These are phyloP conservation scores for Physaria fendleri DNA, from an alignment of 345 rosid genomes.

Conservation along the genomic window DNA sequence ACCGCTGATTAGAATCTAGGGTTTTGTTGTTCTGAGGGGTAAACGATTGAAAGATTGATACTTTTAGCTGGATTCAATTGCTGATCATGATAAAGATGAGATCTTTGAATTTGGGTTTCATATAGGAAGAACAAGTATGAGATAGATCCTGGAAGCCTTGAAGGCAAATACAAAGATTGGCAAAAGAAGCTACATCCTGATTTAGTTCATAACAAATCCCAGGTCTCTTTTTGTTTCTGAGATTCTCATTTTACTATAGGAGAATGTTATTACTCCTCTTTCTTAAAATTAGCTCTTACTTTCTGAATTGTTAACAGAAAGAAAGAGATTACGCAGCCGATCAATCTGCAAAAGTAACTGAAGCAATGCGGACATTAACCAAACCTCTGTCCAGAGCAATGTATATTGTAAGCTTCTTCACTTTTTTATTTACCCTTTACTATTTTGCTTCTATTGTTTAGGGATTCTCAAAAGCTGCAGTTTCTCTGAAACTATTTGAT, in stretches of 20 bases:
- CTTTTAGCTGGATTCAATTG: neutral
- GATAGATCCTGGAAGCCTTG: conserved; percentile 48
- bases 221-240: conserved; percentile 40
- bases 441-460: neutral
- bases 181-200: conserved; percentile 97
- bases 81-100: neutral
- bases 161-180: conserved; percentile 72
- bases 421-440: neutral
- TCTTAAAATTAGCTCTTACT: neutral
- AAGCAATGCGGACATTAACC: conserved; percentile 68
- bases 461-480: neutral
- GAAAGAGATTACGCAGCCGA: conserved; percentile 82
- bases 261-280: neutral
- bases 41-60: neutral
- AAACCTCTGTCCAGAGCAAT: conserved; percentile 63
- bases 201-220: conserved; percentile 83
- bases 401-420: conserved; percentile 57
- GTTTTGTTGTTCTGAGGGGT: neutral
- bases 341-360: conserved; percentile 78
- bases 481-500: neutral
- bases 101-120: conserved; percentile 8
- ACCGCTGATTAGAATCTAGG: too few relatives aligned
- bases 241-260: neutral
- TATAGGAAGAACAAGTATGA: conserved; percentile 62
- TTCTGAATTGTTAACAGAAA: conserved; percentile 31